These are phyloP conservation scores for Iodosphaeria phyllophila DNA, from an alignment of 2,329 filamentous ascomycete genomes.

Conservation along the genomic window DNA sequence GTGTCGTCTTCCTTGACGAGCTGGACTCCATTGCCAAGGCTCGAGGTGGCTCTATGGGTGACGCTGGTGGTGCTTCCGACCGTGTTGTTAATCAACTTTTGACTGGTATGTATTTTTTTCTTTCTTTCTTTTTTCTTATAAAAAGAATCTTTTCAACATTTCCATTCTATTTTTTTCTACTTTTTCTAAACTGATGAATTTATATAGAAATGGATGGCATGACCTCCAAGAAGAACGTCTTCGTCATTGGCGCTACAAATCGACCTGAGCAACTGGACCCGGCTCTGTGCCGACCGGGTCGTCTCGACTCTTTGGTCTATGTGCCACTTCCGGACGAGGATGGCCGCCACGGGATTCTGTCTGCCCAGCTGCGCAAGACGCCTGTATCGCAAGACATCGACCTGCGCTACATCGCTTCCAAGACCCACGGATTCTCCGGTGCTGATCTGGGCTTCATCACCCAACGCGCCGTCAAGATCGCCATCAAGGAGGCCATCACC, in stretches of 20 bases:
- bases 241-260: constrained; percentile 98
- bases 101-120: constrained; percentile 48
- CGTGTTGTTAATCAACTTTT: constrained; percentile 99
- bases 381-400: constrained; percentile 79
- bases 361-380: constrained; percentile 95
- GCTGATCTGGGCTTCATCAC: constrained; percentile 98
- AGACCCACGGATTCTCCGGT: constrained; percentile 98
- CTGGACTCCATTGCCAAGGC: constrained; percentile 98
- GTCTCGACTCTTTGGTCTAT: constrained; percentile 97
- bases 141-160: too few relatives aligned
- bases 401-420: constrained; percentile 78
- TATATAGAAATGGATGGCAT: constrained; percentile 87
- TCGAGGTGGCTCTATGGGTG: constrained; percentile 87
- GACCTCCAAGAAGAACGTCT: constrained; percentile 99
- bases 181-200: constrained; percentile 12
- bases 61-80: constrained; percentile 95
- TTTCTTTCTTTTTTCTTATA: not conserved
- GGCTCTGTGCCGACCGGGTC: constrained; percentile 90
- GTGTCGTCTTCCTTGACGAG: constrained; percentile 97
- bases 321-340: constrained; percentile 87
- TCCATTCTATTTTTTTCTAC: too few relatives aligned
- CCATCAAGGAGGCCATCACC: constrained; percentile 92
- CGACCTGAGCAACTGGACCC: constrained; percentile 96
- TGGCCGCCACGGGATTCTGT: constrained; percentile 77
- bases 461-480: constrained; percentile 96